Percentiles rank a stretch among this genome's conserved stretches.
phyloP scores from a whole-genome alignment of 805 yeast genomes.

The Pichia deserticola region DNA sequence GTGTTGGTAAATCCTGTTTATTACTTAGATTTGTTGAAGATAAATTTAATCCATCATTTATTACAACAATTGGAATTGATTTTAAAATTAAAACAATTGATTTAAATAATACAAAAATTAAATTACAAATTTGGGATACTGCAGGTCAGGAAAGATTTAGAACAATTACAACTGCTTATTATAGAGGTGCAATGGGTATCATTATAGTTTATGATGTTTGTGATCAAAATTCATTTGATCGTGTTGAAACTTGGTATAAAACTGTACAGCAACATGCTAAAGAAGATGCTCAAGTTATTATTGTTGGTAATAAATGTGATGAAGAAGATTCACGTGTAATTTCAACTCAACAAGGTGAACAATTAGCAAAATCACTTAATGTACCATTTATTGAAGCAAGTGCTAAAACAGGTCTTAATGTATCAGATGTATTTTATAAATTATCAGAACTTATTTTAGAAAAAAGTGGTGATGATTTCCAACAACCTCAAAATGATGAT shows the following conservation, averaged over 20 bases:
- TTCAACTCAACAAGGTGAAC: conserved; percentile 83
- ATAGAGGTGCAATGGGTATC: conserved; percentile 86
- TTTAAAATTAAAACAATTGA: conserved; percentile 96
- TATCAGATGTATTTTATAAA: conserved; percentile 84
- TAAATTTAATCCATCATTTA: conserved; percentile 92
- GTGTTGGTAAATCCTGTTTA: conserved; percentile 83
- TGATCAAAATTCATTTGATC: conserved; percentile 85
- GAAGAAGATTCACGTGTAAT: conserved; percentile 84
- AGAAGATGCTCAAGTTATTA: conserved; percentile 88
- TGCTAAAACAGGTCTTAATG: conserved; percentile 90
- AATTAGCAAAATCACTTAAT: conserved; percentile 76
- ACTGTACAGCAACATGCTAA: conserved; percentile 95
- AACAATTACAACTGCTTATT: conserved; percentile 88
- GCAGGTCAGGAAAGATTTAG: conserved; percentile 97
- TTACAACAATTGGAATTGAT: conserved; percentile 96
- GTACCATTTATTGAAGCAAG: conserved; percentile 93
- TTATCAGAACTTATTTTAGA: conserved; percentile 83
- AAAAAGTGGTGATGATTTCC: conserved; percentile 44
- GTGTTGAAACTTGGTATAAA: conserved; percentile 90
- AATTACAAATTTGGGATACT: conserved; percentile 94
- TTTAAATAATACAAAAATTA: conserved; percentile 84
- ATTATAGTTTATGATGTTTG: conserved; percentile 78
- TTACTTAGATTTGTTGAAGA: conserved; percentile 91
- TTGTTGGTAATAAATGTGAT: conserved; percentile 95
- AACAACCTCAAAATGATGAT: conserved; percentile 19